A percentile compares a stretch with the other conserved stretches of the same genome.
These are phyloP conservation scores for Prunus mume DNA, from an alignment of 306 rosid species.

Conservation along the genomic window DNA sequence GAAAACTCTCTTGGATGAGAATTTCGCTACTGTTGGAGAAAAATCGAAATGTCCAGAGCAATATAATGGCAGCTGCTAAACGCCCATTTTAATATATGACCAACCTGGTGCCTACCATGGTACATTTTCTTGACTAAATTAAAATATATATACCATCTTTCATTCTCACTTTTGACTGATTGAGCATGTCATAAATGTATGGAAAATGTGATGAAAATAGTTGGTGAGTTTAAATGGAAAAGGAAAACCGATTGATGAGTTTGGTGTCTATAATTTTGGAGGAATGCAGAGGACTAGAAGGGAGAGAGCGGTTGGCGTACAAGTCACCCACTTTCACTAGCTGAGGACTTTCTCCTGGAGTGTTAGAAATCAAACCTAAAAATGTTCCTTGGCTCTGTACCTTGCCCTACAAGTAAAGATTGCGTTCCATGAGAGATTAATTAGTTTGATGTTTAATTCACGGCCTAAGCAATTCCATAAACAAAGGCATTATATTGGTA, in stretches of 20 bases:
- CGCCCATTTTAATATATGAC: constrained; percentile 29
- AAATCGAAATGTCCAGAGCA: constrained; percentile 9
- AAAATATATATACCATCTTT: background rate
- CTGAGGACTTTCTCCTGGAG: constrained; percentile 5
- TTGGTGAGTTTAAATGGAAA: constrained; percentile 30
- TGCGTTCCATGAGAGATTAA: background rate
- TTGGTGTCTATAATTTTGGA: constrained; percentile 8
- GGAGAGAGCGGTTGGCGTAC: constrained; percentile 45
- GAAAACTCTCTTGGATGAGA: background rate
- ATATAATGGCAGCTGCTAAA: constrained; percentile 20
- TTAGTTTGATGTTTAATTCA: background rate
- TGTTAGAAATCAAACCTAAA: constrained; percentile 57
- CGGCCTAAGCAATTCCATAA: background rate
- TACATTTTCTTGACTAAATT: background rate
- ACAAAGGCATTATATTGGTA: background rate
- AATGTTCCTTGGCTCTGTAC: constrained; percentile 11
- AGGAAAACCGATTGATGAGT: constrained; percentile 6
- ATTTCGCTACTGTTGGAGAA: background rate
- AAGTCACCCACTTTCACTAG: constrained; percentile 54
- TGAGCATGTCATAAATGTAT: background rate
- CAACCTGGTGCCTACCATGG: constrained; percentile 6
- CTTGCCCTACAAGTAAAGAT: constrained; percentile 33
- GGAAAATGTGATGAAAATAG: constrained; percentile 14
- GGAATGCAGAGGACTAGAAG: constrained; percentile 18
- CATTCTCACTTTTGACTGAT: too few species aligned